phyloP scores from a whole-genome alignment of 208 protist species.

The Leishmania lainsoni region DNA sequence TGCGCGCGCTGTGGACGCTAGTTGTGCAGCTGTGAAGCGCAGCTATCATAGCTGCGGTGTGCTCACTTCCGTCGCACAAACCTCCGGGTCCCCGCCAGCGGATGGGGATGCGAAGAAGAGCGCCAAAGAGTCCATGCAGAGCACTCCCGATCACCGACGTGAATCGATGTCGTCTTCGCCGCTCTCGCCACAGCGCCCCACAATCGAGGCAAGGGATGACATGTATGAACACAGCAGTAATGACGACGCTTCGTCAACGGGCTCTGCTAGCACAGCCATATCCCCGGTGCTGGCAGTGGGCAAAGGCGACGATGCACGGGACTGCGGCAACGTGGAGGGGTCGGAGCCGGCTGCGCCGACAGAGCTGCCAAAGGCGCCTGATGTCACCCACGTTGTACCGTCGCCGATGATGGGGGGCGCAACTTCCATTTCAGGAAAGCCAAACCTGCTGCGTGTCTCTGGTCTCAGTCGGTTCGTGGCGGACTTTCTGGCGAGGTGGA shows the following conservation, averaged over 20 bases:
- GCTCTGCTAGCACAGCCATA: background rate
- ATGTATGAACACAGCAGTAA: background rate
- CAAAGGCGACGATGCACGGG: background rate
- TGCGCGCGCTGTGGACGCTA: background rate
- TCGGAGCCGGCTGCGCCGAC: background rate
- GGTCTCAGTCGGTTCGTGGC: constrained; percentile 12
- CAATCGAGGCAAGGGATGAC: background rate
- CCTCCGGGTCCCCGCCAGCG: background rate
- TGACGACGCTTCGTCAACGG: background rate
- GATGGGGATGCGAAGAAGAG: background rate
- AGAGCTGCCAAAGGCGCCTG: too few species aligned
- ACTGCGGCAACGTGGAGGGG: background rate
- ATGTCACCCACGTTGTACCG: background rate
- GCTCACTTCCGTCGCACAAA: background rate
- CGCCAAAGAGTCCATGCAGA: background rate
- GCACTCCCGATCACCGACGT: background rate
- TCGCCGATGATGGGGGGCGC: background rate
- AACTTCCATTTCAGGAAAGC: background rate
- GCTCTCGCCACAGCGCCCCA: constrained; percentile 21
- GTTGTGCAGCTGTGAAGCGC: background rate
- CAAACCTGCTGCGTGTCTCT: background rate
- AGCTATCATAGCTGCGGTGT: background rate
- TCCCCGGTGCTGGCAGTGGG: background rate
- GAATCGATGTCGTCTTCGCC: constrained; percentile 6
- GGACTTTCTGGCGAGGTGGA: background rate